Percentiles rank a stretch among this genome's conserved stretches.
Conservation (phyloP, 2,329 filamentous ascomycete genomes). For the Diaporthe caulivora region DNA sequence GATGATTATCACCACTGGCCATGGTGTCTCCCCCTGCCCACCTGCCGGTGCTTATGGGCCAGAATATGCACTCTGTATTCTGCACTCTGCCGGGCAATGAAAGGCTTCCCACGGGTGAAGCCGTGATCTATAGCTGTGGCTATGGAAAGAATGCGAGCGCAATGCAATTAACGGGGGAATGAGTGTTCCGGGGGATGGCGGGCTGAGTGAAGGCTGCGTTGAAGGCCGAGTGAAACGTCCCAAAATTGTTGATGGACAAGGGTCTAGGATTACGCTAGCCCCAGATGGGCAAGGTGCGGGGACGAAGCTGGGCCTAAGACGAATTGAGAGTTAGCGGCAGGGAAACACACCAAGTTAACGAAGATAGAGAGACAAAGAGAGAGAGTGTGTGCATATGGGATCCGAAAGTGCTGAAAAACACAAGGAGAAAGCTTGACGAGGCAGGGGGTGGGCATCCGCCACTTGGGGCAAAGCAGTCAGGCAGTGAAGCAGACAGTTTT, state of each 20-base stretch:
- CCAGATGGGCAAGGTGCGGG: not conserved
- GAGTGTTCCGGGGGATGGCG: not conserved
- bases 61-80: not conserved
- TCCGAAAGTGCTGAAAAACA: slow-evolving; percentile 30
- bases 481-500: slow-evolving; percentile 3
- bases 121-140: not conserved
- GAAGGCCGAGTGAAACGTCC: not conserved
- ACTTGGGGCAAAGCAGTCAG: not conserved
- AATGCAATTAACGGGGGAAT: slow-evolving; percentile 30
- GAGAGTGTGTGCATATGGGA: slow-evolving; percentile 4
- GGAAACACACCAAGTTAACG: slow-evolving; percentile 13
- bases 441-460: not conserved
- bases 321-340: slow-evolving; percentile 35
- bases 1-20: slow-evolving; percentile 38
- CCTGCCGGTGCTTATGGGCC: not conserved
- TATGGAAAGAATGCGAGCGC: not conserved
- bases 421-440: slow-evolving; percentile 5
- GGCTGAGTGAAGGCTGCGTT: no score
- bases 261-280: slow-evolving; percentile 28
- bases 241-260: not conserved
- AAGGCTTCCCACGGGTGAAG: slow-evolving; percentile 31
- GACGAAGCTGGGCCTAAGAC: slow-evolving; percentile 27
- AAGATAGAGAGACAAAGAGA: no score
- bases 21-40: not conserved
- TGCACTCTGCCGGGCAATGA: not conserved